These are phyloP conservation scores for Fistulifera pelliculosa DNA, from an alignment of 108 stramenopile species.

Conservation along the genomic window DNA sequence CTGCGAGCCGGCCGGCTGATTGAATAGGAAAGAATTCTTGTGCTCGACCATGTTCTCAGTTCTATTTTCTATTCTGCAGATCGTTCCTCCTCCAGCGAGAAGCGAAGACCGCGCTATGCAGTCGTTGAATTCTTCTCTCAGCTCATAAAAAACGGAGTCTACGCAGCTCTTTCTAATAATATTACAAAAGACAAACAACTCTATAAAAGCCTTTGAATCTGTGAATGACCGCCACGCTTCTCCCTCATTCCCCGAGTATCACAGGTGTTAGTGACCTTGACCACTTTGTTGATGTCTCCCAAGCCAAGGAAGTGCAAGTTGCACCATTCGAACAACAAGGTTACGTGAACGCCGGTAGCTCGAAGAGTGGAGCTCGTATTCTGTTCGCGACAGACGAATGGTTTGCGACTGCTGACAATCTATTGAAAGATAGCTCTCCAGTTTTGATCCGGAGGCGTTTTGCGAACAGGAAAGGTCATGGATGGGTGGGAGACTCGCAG, in stretches of 20 bases:
- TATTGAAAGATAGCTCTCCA: slow-evolving; percentile 51
- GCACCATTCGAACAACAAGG: slow-evolving; percentile 4
- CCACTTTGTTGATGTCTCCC: not conserved
- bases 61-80: no score
- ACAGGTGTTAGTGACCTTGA: slow-evolving; percentile 14
- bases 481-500: slow-evolving; percentile 92
- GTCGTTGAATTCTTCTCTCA: no score
- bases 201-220: no score
- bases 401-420: slow-evolving; percentile 82
- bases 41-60: no score
- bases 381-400: slow-evolving; percentile 89
- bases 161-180: no score
- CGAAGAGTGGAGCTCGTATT: slow-evolving; percentile 21
- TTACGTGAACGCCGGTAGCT: slow-evolving; percentile 12
- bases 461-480: slow-evolving; percentile 88
- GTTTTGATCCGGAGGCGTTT: slow-evolving; percentile 72
- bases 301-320: slow-evolving; percentile 2
- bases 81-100: no score
- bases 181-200: no score
- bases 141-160: no score
- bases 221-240: no score
- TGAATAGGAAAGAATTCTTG: no score
- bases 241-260: slow-evolving; percentile 9
- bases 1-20: no score
- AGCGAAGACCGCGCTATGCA: no score